phyloP scores from a whole-genome alignment of 805 yeast genomes.

The Komagataella pseudopastoris region DNA sequence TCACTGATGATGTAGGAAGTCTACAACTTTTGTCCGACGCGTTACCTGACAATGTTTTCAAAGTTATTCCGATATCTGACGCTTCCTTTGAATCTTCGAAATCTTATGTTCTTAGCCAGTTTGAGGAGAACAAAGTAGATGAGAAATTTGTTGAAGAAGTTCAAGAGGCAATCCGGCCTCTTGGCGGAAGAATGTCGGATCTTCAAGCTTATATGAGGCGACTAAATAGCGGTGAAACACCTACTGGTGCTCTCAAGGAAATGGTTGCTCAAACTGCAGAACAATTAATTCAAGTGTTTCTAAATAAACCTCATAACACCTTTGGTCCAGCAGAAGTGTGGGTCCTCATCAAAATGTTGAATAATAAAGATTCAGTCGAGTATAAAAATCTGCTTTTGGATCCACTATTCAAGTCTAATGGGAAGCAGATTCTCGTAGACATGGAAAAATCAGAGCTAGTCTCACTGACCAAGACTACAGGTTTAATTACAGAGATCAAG shows the following conservation, averaged over 20 bases:
- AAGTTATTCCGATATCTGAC: slow-evolving; percentile 61
- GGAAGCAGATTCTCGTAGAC: slow-evolving; percentile 43
- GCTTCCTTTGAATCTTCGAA: slow-evolving; percentile 63
- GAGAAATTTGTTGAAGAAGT: slow-evolving; percentile 21
- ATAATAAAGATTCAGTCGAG: slow-evolving; percentile 29
- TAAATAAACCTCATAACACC: slow-evolving; percentile 19
- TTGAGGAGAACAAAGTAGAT: slow-evolving; percentile 16
- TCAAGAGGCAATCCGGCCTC: slow-evolving; percentile 47
- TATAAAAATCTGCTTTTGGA: slow-evolving; percentile 39
- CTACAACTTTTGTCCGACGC: slow-evolving; percentile 54
- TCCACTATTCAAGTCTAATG: slow-evolving; percentile 46
- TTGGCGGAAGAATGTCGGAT: slow-evolving; percentile 94
- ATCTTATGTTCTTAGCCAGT: slow-evolving; percentile 49
- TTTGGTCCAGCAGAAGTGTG: slow-evolving; percentile 73
- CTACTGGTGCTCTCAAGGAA: slow-evolving; percentile 60
- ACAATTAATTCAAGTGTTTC: slow-evolving; percentile 74
- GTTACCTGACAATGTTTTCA: slow-evolving; percentile 80
- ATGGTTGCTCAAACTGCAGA: slow-evolving; percentile 79
- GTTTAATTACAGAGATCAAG: slow-evolving; percentile 47
- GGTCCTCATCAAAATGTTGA: slow-evolving; percentile 58
- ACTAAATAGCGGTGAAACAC: slow-evolving; percentile 76
- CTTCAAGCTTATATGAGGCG: slow-evolving; percentile 84
- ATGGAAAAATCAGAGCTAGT: slow-evolving; percentile 75
- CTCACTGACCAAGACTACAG: slow-evolving; percentile 60
- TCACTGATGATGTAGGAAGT: slow-evolving; percentile 78